Conservation (phyloP, 176 grass and related monocot genomes). For the Bolboschoenus planiculmis region DNA sequence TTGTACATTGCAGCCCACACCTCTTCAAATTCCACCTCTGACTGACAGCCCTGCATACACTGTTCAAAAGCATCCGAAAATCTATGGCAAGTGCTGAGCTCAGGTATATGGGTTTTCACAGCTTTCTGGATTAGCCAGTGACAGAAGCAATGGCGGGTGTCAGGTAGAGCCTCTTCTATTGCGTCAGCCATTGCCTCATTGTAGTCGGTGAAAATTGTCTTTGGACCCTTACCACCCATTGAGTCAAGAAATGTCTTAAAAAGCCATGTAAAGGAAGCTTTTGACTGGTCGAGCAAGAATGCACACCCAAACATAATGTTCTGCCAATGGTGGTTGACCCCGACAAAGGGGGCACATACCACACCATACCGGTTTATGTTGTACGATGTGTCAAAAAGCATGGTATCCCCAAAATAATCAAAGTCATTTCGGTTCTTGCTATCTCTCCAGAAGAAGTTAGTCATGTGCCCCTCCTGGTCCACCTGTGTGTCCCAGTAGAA, state of each 20-base stretch:
- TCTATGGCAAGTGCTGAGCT: slow-evolving; percentile 55
- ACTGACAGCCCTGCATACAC: slow-evolving; percentile 66
- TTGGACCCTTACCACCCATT: slow-evolving; percentile 59
- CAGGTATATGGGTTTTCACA: slow-evolving; percentile 55
- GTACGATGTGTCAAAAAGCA: slow-evolving; percentile 72
- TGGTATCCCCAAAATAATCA: slow-evolving; percentile 76
- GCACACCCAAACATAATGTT: slow-evolving; percentile 61
- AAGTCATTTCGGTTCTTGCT: slow-evolving; percentile 65
- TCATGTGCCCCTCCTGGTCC: slow-evolving; percentile 63
- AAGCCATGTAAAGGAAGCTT: slow-evolving; percentile 61
- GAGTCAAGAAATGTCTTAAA: slow-evolving; percentile 65
- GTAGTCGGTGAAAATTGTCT: slow-evolving; percentile 70
- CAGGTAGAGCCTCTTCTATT: slow-evolving; percentile 51
- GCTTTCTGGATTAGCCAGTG: slow-evolving; percentile 73
- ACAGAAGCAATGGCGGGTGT: slow-evolving; percentile 62
- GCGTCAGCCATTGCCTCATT: slow-evolving; percentile 49
- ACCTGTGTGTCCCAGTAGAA: slow-evolving; percentile 81
- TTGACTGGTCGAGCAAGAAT: slow-evolving; percentile 72
- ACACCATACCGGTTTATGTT: slow-evolving; percentile 58
- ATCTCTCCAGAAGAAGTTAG: slow-evolving; percentile 82
- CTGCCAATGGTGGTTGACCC: slow-evolving; percentile 87
- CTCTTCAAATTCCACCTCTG: slow-evolving; percentile 56
- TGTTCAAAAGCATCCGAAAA: slow-evolving; percentile 64
- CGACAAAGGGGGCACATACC: slow-evolving; percentile 61
- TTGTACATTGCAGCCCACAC: slow-evolving; percentile 47